phyloP scores from a whole-genome alignment of 768 basidiomycete species.

The Asterophora parasitica region DNA sequence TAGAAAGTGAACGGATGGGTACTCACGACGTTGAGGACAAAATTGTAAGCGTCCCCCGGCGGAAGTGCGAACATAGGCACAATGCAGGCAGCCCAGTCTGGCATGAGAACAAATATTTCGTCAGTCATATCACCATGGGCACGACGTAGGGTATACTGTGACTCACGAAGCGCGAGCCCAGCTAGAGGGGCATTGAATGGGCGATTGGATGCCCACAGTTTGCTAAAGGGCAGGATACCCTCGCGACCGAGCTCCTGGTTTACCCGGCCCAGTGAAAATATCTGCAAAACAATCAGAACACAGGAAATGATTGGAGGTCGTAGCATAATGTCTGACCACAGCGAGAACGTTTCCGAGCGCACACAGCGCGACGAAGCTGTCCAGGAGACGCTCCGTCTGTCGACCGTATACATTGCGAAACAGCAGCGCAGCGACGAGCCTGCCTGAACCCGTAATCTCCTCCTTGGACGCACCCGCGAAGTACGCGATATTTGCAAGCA shows the following conservation, averaged over 20 bases:
- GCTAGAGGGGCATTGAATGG: conserved; percentile 54
- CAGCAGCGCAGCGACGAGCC: conserved; percentile 60
- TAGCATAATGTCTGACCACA: conserved; percentile 19
- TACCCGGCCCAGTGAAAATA: conserved; percentile 29
- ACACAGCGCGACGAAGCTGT: conserved; percentile 28
- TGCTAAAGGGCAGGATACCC: conserved; percentile 51
- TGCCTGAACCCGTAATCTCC: conserved; percentile 54
- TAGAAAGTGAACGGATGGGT: not conserved
- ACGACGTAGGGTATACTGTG: conserved; percentile 15
- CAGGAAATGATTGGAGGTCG: not conserved
- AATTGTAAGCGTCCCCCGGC: conserved; percentile 57
- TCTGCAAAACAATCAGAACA: conserved; percentile 13
- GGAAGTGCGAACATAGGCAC: conserved; percentile 34
- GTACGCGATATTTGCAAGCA: conserved; percentile 62
- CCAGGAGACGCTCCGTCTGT: conserved; percentile 37
- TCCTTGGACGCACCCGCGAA: conserved; percentile 62
- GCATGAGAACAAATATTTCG: not conserved
- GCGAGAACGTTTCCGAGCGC: conserved; percentile 51
- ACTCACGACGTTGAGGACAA: conserved; percentile 46
- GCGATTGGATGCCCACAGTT: conserved; percentile 49
- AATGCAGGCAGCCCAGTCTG: conserved; percentile 27
- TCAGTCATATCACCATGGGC: not conserved
- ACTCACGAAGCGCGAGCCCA: conserved; percentile 45
- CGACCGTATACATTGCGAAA: conserved; percentile 64
- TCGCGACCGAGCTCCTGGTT: conserved; percentile 56